Conservation (phyloP, 108 stramenopile genomes). For the Nitzschia inconspicua region DNA sequence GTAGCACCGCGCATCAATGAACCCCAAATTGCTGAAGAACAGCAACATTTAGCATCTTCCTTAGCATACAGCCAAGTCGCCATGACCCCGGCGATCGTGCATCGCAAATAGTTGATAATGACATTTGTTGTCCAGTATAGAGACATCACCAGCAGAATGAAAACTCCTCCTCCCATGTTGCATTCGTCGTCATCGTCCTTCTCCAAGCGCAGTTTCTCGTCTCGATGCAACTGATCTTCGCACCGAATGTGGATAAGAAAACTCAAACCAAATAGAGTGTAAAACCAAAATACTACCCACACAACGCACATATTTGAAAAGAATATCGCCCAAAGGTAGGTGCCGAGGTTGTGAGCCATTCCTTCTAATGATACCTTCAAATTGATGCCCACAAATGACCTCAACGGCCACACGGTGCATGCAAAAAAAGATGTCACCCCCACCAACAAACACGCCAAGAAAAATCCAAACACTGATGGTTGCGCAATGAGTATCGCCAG, state of each 20-base stretch:
- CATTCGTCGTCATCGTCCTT: not conserved
- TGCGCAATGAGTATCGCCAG: too few species aligned
- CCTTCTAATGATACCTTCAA: too few species aligned
- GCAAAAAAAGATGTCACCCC: too few species aligned
- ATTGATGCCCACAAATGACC: too few species aligned
- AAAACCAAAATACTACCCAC: conserved; percentile 65
- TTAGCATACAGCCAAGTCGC: conserved; percentile 78
- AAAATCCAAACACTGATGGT: too few species aligned
- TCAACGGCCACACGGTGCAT: too few species aligned
- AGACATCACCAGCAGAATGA: conserved; percentile 48
- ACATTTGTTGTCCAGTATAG: conserved; percentile 68
- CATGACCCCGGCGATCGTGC: conserved; percentile 73
- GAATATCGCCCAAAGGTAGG: too few species aligned
- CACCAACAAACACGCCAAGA: too few species aligned
- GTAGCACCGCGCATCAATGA: conserved; percentile 55
- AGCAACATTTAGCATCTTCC: conserved; percentile 37
- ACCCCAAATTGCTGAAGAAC: conserved; percentile 40
- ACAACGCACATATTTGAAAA: too few species aligned
- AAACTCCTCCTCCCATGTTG: not conserved
- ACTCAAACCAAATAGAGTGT: conserved; percentile 32
- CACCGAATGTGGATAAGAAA: conserved; percentile 25
- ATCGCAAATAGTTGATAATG: conserved; percentile 59
- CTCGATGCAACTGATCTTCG: conserved; percentile 24
- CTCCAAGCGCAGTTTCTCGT: conserved; percentile 24
- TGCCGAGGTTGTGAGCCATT: too few species aligned